Evolutionary conservation across 305 asterid species (phyloP).

Genomic region (Solanum chacoense): DNA sequence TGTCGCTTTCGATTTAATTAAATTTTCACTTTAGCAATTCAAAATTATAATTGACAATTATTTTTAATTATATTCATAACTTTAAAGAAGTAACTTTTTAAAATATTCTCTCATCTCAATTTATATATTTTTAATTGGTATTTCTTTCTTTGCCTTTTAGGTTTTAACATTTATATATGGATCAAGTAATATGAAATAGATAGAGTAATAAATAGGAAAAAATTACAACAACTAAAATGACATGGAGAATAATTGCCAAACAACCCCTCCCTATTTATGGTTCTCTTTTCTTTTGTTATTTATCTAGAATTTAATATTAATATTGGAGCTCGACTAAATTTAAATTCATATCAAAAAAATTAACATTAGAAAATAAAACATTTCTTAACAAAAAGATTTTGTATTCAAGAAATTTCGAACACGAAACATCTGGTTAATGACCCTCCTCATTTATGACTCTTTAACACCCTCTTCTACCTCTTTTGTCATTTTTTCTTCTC

Average conservation of each 20-base stretch:
- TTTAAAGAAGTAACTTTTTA: rapidly evolving
- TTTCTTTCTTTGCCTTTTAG: background rate
- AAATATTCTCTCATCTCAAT: background rate
- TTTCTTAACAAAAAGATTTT: too few relatives aligned
- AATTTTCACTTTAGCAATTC: background rate
- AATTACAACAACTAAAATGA: background rate
- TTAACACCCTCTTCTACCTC: background rate
- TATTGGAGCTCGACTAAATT: rapidly evolving
- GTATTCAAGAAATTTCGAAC: too few relatives aligned
- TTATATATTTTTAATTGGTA: background rate
- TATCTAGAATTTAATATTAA: rapidly evolving
- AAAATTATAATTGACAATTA: background rate
- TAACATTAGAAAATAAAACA: rapidly evolving
- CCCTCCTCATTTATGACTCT: conserved; percentile 17
- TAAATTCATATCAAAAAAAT: too few relatives aligned
- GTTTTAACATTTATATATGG: background rate
- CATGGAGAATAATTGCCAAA: background rate
- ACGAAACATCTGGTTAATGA: too few relatives aligned
- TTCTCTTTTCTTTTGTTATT: background rate
- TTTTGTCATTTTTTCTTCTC: background rate
- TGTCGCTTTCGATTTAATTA: background rate
- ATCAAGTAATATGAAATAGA: background rate
- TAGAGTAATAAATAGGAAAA: background rate
- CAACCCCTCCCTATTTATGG: conserved; percentile 2
- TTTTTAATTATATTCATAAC: background rate